Evolutionary conservation across 495 filamentous ascomycete species (phyloP), one percentile per base, ranked within the genome.

Genomic region (Sporormia fimetaria): DNA sequence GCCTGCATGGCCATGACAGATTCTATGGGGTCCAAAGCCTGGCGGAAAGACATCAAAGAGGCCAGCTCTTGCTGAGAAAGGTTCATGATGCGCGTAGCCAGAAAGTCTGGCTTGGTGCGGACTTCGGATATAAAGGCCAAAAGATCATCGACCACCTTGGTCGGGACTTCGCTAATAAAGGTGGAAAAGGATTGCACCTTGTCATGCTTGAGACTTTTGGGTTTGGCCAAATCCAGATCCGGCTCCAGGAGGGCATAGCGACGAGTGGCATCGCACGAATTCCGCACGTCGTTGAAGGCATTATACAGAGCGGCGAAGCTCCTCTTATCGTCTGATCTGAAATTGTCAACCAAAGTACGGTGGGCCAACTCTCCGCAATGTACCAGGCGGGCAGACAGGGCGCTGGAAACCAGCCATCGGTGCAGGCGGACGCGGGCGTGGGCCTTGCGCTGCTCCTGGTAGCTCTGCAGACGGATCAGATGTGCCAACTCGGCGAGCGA

Each of bases 301-400:
- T 88, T 83, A 60, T 87, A 94, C 32, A 94, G 67, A 54, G 73
- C 74, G 38, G 80, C 81, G 64, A 98, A 98, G 50, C 70, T 78
- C 53, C 77, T 76, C 66, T 90, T 93, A 61, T 95, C 85, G 57
- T 93, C 87, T 33, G 80, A 77, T 51, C 81, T 81, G 61, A 93
- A 85, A 56, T 75, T 74, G 55, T 98, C 87, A 49, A 90, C 83
- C 54, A 98, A 66, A 48, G 81, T 83, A 12, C 80, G 73, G 61
- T 90, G 79, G 36, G 82, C 76, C 29, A 82, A 74, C 51, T 81
- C 77, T 38, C 82, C 81, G 45, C 79, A 78, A 43, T 83, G 75
- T 60, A 80, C 71, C 57, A 92, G 69, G 38, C 87, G 81, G 47
- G 84, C 75, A 34, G 79, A 86, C 26, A 90, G 69, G 11, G 82